Conservation (phyloP, 257 asterid species). For the Fraxinus cuspidata region DNA sequence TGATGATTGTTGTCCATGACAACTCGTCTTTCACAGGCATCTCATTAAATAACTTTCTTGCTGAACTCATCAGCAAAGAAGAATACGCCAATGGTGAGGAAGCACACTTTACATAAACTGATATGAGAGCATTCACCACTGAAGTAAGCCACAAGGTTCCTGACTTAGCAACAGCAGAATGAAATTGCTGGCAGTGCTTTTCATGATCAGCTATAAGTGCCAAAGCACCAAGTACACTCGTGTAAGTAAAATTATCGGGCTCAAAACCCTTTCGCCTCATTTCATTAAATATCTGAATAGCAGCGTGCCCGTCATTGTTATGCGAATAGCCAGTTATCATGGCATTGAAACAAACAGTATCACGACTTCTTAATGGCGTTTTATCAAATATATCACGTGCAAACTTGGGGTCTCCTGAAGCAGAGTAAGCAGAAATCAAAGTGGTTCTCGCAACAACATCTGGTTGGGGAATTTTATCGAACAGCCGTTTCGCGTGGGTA, state of each 20-base stretch:
- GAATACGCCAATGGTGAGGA: conserved; percentile 48
- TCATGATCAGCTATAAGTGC: conserved; percentile 58
- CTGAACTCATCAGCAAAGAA: conserved; percentile 46
- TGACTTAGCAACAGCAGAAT: conserved; percentile 55
- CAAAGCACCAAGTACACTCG: conserved; percentile 58
- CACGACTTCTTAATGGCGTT: conserved; percentile 53
- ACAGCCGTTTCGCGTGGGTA: conserved; percentile 53
- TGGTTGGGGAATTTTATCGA: conserved; percentile 68
- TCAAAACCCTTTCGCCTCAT: conserved; percentile 46
- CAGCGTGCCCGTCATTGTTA: conserved; percentile 56
- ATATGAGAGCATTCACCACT: conserved; percentile 61
- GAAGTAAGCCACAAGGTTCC: conserved; percentile 51
- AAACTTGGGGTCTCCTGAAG: conserved; percentile 42
- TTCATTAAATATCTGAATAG: conserved; percentile 48
- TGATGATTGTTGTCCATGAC: conserved; percentile 71
- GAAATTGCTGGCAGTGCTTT: conserved; percentile 62
- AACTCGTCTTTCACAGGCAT: conserved; percentile 57
- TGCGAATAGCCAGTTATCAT: conserved; percentile 68
- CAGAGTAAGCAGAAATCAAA: conserved; percentile 56
- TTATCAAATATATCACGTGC: conserved; percentile 48
- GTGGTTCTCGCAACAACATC: conserved; percentile 70
- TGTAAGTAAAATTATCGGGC: conserved; percentile 58
- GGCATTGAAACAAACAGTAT: conserved; percentile 53
- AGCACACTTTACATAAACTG: conserved; percentile 66
- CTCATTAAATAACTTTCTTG: conserved; percentile 54